Conservation (phyloP, 2,329 filamentous ascomycete species). For the Colletotrichum euphorbiae region DNA sequence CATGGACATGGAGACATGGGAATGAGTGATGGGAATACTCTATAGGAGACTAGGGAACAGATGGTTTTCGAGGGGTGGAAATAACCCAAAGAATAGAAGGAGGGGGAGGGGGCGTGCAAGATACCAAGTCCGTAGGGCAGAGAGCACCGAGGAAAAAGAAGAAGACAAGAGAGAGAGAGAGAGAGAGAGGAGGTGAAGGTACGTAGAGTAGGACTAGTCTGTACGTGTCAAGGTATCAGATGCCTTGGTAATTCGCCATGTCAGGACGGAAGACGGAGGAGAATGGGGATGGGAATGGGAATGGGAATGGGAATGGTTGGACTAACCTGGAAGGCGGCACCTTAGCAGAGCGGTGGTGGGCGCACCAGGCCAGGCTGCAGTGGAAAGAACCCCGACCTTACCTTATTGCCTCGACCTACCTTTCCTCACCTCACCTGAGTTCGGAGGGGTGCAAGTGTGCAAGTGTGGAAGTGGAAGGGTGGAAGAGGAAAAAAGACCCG, state of each 20-base stretch:
- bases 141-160: not conserved
- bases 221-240: not conserved
- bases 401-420: no score
- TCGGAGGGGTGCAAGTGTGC: not conserved
- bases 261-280: not conserved
- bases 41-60: not conserved
- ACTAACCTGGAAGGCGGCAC: not conserved
- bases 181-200: conserved; percentile 16
- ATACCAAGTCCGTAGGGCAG: conserved; percentile 13
- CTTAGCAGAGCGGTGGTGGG: conserved; percentile 25
- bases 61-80: not conserved
- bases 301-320: not conserved
- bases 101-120: not conserved
- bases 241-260: not conserved
- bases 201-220: not conserved
- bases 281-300: not conserved
- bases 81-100: not conserved
- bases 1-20: not conserved
- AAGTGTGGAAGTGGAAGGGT: not conserved
- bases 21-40: not conserved
- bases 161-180: not conserved
- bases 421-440: not conserved
- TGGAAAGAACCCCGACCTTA: not conserved
- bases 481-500: not conserved
- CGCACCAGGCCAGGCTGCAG: conserved; percentile 31